Conservation (phyloP, 495 filamentous ascomycete genomes). For the Tuber brumale region DNA sequence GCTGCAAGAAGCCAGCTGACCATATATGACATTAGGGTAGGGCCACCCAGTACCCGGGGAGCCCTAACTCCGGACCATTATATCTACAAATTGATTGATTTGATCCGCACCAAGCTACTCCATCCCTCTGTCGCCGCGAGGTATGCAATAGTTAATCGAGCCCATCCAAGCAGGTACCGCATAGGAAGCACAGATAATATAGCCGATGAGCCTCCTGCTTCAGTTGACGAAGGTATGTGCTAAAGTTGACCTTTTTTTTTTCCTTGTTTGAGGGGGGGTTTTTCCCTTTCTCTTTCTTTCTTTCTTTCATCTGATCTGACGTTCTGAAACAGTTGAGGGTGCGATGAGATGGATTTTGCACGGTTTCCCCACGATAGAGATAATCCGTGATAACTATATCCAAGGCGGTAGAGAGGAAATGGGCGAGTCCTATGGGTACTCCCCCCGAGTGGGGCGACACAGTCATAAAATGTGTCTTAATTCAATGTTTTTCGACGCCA, state of each 20-base stretch:
- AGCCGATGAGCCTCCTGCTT: conserved; percentile 19
- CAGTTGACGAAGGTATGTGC: conserved; percentile 14
- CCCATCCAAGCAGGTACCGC: conserved; percentile 19
- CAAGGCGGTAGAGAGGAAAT: background rate
- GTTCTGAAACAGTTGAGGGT: conserved; percentile 12
- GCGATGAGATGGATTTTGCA: conserved; percentile 21
- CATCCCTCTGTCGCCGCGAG: conserved; percentile 21
- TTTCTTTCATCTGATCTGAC: background rate
- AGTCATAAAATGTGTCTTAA: conserved; percentile 12
- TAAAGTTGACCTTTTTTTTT: background rate
- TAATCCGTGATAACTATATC: background rate
- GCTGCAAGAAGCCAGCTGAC: conserved; percentile 7
- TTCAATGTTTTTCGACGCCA: conserved; percentile 14
- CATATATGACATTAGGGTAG: conserved; percentile 21
- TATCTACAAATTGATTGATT: conserved; percentile 10
- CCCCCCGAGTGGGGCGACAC: background rate
- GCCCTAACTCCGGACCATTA: conserved; percentile 9
- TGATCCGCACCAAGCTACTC: conserved; percentile 9
- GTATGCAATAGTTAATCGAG: conserved; percentile 22
- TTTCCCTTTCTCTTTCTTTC: background rate
- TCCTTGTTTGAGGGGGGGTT: background rate
- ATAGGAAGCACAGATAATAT: conserved; percentile 14
- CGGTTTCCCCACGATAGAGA: conserved; percentile 25
- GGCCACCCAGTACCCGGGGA: background rate
- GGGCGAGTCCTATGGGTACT: background rate